These are phyloP conservation scores for Medicago truncatula DNA, from an alignment of 306 rosid genomes.

Conservation along the genomic window DNA sequence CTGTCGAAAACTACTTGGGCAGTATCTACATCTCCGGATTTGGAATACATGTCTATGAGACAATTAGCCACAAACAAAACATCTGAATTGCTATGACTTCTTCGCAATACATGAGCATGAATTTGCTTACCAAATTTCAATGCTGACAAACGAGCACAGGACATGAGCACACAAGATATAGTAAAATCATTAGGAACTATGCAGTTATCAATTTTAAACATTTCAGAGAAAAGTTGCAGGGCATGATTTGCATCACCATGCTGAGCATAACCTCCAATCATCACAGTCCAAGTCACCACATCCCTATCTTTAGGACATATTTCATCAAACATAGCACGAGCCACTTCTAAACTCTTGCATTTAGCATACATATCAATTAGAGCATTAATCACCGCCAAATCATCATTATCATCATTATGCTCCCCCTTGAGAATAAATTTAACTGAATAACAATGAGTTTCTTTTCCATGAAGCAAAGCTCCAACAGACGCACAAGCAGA, in stretches of 20 bases:
- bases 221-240: constrained; percentile 66
- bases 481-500: constrained; percentile 84
- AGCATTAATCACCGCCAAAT: constrained; percentile 76
- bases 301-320: constrained; percentile 55
- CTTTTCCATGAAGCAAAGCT: constrained; percentile 73
- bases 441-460: constrained; percentile 74
- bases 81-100: constrained; percentile 54
- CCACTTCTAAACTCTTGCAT: constrained; percentile 59
- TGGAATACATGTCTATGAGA: constrained; percentile 87
- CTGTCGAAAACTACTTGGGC: constrained; percentile 71
- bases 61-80: constrained; percentile 72
- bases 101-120: constrained; percentile 71
- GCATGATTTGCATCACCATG: constrained; percentile 87
- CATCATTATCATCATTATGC: constrained; percentile 55
- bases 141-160: constrained; percentile 84
- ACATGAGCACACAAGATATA: constrained; percentile 79
- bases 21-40: constrained; percentile 78
- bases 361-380: constrained; percentile 91
- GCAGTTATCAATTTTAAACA: constrained; percentile 54
- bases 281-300: constrained; percentile 90
- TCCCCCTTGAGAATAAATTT: constrained; percentile 57
- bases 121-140: constrained; percentile 71
- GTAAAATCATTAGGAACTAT: constrained; percentile 84
- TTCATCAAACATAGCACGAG: constrained; percentile 63
- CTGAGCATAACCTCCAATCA: constrained; percentile 94